Evolutionary conservation across 202 grass and related monocot genomes (phyloP).

Genomic region (Hordeum pubiflorum): DNA sequence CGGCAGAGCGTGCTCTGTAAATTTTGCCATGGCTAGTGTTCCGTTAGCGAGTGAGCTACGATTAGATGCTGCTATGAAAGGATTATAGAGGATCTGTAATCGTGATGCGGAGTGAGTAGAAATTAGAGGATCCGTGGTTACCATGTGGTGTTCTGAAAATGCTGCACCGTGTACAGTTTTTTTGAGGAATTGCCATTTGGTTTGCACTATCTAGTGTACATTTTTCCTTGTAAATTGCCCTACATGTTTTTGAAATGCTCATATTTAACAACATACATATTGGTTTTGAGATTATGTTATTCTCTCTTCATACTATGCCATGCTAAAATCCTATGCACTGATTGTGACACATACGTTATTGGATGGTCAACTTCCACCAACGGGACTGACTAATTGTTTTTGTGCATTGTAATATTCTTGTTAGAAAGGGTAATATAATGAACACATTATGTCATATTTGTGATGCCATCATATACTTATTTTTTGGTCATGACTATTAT

Average conservation of each 20-base stretch:
- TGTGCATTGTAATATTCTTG: neutral
- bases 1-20: neutral
- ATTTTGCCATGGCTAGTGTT: neutral
- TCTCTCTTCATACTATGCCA: neutral
- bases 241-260: neutral
- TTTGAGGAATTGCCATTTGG: neutral
- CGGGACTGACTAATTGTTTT: neutral
- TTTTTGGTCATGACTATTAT: neutral
- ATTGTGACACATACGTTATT: neutral
- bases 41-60: neutral
- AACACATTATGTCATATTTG: neutral
- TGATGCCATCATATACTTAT: neutral
- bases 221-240: neutral
- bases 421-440: neutral
- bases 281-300: neutral
- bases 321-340: neutral
- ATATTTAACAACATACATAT: neutral
- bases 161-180: neutral
- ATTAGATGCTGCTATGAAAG: neutral
- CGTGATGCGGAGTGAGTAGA: neutral
- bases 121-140: neutral
- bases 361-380: neutral
- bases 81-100: neutral
- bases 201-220: neutral
- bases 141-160: neutral